These are phyloP conservation scores for Heterobasidion irregulare DNA, from an alignment of 1,284 basidiomycete genomes.

Conservation along the genomic window DNA sequence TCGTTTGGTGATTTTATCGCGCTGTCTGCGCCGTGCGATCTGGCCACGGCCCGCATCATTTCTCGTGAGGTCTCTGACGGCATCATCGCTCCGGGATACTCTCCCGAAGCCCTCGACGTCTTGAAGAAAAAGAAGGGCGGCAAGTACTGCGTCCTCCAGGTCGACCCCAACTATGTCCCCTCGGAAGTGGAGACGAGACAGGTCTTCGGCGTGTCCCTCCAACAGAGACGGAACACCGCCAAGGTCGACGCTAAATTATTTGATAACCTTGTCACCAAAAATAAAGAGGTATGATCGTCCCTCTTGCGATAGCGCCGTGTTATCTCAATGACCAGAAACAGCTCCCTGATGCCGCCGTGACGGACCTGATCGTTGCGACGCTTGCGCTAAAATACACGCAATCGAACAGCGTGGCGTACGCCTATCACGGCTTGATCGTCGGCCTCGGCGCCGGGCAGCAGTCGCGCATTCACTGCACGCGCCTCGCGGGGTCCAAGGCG, in stretches of 20 bases:
- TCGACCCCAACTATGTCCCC: constrained; percentile 78
- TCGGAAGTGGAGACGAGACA: constrained; percentile 84
- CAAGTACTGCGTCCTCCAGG: constrained; percentile 96
- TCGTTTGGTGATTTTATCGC: constrained; percentile 99
- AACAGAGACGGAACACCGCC: constrained; percentile 88
- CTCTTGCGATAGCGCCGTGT: background rate
- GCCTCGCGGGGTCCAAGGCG: constrained; percentile 95
- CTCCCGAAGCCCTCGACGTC: constrained; percentile 83
- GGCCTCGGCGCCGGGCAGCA: constrained; percentile 98
- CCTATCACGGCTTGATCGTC: constrained; percentile 87
- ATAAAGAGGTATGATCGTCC: constrained; percentile 58
- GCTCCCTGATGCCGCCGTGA: constrained; percentile 70
- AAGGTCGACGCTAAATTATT: constrained; percentile 84
- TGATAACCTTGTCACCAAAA: constrained; percentile 82
- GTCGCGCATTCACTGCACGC: constrained; percentile 98
- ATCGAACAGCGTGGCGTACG: constrained; percentile 98
- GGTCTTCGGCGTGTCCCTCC: constrained; percentile 89
- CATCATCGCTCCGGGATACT: constrained; percentile 93
- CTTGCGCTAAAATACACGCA: constrained; percentile 98
- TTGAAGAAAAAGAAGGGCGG: constrained; percentile 96
- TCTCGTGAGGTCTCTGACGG: constrained; percentile 98
- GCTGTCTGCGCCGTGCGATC: constrained; percentile 87
- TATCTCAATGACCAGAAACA: constrained; percentile 19
- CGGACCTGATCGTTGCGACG: constrained; percentile 90
- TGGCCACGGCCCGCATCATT: constrained; percentile 93